These are phyloP conservation scores for Caryopteris hybrid DNA, from an alignment of 305 asterid genomes.

Conservation along the genomic window DNA sequence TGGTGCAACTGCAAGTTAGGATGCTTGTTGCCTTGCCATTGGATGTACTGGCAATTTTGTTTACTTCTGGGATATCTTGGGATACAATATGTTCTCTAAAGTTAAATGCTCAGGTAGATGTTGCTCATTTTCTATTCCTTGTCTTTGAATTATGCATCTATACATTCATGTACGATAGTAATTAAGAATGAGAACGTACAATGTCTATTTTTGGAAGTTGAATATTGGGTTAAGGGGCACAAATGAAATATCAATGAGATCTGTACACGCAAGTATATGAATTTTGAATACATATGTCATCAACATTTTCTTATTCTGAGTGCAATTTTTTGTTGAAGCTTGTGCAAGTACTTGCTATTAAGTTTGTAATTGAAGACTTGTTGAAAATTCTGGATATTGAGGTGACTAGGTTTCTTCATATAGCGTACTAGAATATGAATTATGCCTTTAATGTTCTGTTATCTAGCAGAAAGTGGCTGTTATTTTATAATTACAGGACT, in stretches of 20 bases:
- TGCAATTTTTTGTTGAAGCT: background rate
- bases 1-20: constrained; percentile 33
- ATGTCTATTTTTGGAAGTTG: constrained; percentile 16
- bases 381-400: background rate
- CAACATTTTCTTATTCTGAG: no score
- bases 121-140: background rate
- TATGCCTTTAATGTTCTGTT: no score
- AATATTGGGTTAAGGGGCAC: background rate
- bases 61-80: constrained; percentile 62
- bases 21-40: constrained; percentile 47
- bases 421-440: no score
- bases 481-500: no score
- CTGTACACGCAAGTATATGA: no score
- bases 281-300: no score
- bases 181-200: background rate
- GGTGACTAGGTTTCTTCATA: no score
- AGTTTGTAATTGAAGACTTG: background rate
- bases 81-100: constrained; percentile 37
- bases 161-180: background rate
- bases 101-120: constrained; percentile 62
- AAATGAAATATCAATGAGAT: background rate
- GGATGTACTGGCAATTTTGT: constrained; percentile 87
- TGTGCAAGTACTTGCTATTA: background rate
- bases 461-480: no score
- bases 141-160: background rate